phyloP scores from a whole-genome alignment of 768 basidiomycete genomes.

The Collybia mongolica region DNA sequence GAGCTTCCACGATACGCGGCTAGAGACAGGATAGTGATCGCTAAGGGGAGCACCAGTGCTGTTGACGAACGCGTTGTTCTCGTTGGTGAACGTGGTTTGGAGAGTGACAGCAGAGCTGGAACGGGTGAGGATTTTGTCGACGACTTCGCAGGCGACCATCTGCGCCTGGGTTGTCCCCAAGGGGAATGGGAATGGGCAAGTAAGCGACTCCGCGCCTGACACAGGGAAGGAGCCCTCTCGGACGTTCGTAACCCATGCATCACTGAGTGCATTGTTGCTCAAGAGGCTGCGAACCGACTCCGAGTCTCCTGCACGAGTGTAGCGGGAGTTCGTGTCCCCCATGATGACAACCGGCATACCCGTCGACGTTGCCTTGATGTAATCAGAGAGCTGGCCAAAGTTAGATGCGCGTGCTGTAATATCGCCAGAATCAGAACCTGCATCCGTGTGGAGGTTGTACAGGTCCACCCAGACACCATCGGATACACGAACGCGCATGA shows the following conservation, averaged over 20 bases:
- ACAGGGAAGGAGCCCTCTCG: conserved; percentile 24
- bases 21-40: conserved; percentile 34
- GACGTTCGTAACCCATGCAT: conserved; percentile 30
- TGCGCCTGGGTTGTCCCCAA: conserved; percentile 23
- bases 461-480: conserved; percentile 33
- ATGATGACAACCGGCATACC: conserved; percentile 35
- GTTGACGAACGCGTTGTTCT: conserved; percentile 29
- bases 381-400: conserved; percentile 28
- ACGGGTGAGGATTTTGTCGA: conserved; percentile 36
- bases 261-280: conserved; percentile 19
- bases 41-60: conserved; percentile 26
- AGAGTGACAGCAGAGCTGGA: conserved; percentile 20
- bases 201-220: conserved; percentile 20
- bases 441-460: conserved; percentile 38
- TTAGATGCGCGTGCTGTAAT: conserved; percentile 29
- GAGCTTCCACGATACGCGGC: conserved; percentile 26
- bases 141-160: conserved; percentile 33
- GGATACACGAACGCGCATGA: conserved; percentile 27
- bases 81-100: conserved; percentile 26
- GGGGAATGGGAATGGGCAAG: conserved; percentile 30
- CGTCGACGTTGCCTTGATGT: conserved; percentile 23
- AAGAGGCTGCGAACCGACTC: conserved; percentile 23
- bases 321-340: conserved; percentile 37
- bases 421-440: conserved; percentile 31
- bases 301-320: conserved; percentile 29